phyloP scores from a whole-genome alignment of 495 filamentous ascomycete species.

The Penicillium manginii region DNA sequence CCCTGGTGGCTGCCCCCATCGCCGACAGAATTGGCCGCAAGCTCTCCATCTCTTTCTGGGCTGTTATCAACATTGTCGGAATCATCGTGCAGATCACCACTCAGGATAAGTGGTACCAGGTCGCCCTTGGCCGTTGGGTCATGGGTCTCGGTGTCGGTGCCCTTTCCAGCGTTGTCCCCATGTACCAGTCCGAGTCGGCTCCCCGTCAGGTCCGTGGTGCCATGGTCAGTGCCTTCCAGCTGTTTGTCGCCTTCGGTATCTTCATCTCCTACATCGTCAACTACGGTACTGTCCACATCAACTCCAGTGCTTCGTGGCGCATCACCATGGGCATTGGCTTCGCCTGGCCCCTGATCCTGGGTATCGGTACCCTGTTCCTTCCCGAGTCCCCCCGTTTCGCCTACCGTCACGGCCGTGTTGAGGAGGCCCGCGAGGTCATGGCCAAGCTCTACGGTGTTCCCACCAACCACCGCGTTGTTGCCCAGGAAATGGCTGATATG shows the following conservation, averaged over 20 bases:
- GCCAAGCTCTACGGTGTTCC: constrained; percentile 71
- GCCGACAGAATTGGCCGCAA: constrained; percentile 59
- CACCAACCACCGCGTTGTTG: constrained; percentile 63
- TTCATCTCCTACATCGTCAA: constrained; percentile 83
- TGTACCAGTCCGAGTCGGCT: constrained; percentile 74
- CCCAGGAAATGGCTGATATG: constrained; percentile 69
- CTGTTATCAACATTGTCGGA: constrained; percentile 67
- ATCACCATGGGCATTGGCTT: constrained; percentile 82
- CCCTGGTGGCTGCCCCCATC: constrained; percentile 62
- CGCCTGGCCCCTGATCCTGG: constrained; percentile 75
- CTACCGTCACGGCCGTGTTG: constrained; percentile 65
- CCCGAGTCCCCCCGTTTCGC: constrained; percentile 74
- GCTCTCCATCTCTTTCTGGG: constrained; percentile 57
- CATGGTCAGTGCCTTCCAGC: constrained; percentile 75
- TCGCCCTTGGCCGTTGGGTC: constrained; percentile 59
- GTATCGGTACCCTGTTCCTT: constrained; percentile 68
- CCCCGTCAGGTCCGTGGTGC: constrained; percentile 68
- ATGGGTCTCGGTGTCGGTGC: constrained; percentile 73
- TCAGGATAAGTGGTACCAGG: constrained; percentile 53
- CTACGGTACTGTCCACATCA: constrained; percentile 65
- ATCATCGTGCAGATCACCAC: constrained; percentile 71
- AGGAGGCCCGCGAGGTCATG: constrained; percentile 71
- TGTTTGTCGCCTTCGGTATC: constrained; percentile 87
- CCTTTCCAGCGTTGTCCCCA: constrained; percentile 70
- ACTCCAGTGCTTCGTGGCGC: constrained; percentile 68